Percentiles rank a stretch among this genome's conserved stretches.
These are phyloP conservation scores for Pseudogymnoascus sp. DNA, from an alignment of 2,329 filamentous ascomycete species.

Conservation along the genomic window DNA sequence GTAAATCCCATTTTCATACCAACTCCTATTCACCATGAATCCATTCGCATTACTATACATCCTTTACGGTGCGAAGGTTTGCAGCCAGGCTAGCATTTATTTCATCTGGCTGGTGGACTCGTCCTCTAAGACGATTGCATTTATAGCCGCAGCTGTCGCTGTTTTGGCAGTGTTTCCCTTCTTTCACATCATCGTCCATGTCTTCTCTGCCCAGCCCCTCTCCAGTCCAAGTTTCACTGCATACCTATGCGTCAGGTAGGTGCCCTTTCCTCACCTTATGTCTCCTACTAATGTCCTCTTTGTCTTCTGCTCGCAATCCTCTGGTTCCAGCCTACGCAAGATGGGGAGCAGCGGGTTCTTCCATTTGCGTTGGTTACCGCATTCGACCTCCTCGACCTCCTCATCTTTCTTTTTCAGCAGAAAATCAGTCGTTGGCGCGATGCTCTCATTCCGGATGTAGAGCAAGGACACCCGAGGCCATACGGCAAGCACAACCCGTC, in stretches of 20 bases:
- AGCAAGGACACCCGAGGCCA: neutral
- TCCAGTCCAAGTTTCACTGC: slow-evolving; percentile 2
- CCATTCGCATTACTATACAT: slow-evolving; percentile 11
- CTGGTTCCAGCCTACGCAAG: slow-evolving; percentile 1
- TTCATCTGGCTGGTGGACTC: slow-evolving; percentile 11
- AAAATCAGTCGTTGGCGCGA: slow-evolving; percentile 8
- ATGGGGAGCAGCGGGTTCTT: slow-evolving; percentile 8
- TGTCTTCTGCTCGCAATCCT: too few species aligned
- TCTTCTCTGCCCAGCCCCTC: slow-evolving; percentile 5
- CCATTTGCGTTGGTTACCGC: slow-evolving; percentile 11
- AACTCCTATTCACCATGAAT: slow-evolving; percentile 8
- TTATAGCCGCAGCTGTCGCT: neutral
- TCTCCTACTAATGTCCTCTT: neutral
- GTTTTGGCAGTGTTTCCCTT: slow-evolving; percentile 3
- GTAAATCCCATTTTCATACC: too few species aligned
- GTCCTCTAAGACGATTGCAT: slow-evolving; percentile 8
- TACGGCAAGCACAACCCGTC: too few species aligned
- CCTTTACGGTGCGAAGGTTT: slow-evolving; percentile 10
- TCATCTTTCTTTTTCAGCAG: slow-evolving; percentile 10
- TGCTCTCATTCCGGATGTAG: neutral
- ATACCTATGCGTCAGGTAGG: slow-evolving; percentile 1
- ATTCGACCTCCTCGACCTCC: slow-evolving; percentile 10
- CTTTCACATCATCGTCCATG: slow-evolving; percentile 7
- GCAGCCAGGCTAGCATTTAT: slow-evolving; percentile 9
- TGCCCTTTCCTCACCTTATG: too few species aligned